Percentiles rank a stretch among this genome's conserved stretches.
Evolutionary conservation across 768 basidiomycete genomes (phyloP).

Genomic region (Russula sp.): DNA sequence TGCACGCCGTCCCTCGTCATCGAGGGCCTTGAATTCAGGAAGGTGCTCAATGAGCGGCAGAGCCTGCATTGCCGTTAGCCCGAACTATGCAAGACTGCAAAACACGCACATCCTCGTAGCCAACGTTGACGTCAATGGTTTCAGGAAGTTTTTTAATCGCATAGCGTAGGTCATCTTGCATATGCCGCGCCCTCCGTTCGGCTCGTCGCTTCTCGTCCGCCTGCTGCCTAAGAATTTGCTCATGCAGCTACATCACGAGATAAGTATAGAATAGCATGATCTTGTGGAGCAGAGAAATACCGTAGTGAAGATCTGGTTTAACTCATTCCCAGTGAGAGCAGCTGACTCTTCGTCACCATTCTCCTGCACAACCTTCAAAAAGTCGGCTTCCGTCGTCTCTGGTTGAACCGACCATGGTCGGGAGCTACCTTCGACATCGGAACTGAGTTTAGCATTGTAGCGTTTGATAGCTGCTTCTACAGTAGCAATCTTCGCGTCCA

Average conservation of each 20-base stretch:
- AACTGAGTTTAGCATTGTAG: conserved; percentile 33
- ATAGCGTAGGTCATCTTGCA: conserved; percentile 94
- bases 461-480: conserved; percentile 56
- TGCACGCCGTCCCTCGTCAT: conserved; percentile 72
- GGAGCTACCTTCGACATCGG: conserved; percentile 24
- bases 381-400: conserved; percentile 64
- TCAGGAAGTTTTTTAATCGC: conserved; percentile 87
- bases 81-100: background rate
- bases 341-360: conserved; percentile 47
- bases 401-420: conserved; percentile 38
- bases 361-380: conserved; percentile 46
- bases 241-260: conserved; percentile 49
- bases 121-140: conserved; percentile 61
- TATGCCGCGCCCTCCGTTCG: conserved; percentile 77
- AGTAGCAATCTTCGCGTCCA: conserved; percentile 69
- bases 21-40: conserved; percentile 79
- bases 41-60: conserved; percentile 73
- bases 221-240: conserved; percentile 61
- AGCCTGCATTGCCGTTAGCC: conserved; percentile 37
- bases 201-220: conserved; percentile 82
- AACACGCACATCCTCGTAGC: conserved; percentile 71
- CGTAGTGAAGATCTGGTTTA: conserved; percentile 51
- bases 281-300: conserved; percentile 36
- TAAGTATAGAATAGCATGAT: background rate
- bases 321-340: conserved; percentile 43